Conservation (phyloP, 208 protist genomes). For the Leishmania tropica region DNA sequence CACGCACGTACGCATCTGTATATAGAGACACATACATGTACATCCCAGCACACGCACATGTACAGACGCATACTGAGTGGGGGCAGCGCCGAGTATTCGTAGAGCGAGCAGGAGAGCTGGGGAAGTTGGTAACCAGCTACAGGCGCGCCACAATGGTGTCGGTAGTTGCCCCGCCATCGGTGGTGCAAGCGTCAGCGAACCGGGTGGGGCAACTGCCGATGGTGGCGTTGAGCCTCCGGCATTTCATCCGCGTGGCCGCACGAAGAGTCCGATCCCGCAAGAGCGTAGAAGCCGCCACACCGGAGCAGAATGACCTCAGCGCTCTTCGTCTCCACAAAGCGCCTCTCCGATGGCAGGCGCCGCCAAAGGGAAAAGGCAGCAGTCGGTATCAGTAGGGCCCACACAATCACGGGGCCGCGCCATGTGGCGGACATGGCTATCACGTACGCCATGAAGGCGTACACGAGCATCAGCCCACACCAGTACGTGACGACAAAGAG, state of each 20-base stretch:
- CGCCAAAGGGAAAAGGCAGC: constrained; percentile 25
- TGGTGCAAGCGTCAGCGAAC: neutral
- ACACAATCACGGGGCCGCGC: constrained; percentile 29
- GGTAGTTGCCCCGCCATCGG: neutral
- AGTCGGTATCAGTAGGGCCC: constrained; percentile 19
- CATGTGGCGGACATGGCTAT: constrained; percentile 10
- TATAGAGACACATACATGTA: neutral
- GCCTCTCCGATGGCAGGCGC: constrained; percentile 20
- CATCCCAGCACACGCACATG: neutral
- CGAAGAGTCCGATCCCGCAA: neutral
- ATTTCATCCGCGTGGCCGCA: neutral
- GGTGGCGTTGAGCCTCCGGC: neutral
- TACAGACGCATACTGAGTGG: neutral
- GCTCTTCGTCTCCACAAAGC: neutral
- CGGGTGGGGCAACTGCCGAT: neutral
- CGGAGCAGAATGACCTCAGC: constrained; percentile 14
- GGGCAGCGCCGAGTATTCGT: neutral
- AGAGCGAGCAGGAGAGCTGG: neutral
- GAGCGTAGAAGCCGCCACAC: constrained; percentile 20
- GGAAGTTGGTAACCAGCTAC: neutral
- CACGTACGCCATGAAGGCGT: constrained; percentile 22
- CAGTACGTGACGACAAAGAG: constrained; percentile 24
- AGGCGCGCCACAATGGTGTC: constrained; percentile 3
- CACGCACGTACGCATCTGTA: neutral
- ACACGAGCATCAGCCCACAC: constrained; percentile 21